Percentiles rank a stretch among this genome's conserved stretches.
Conservation (phyloP, 257 asterid species). For the Voacanga thouarsii region DNA sequence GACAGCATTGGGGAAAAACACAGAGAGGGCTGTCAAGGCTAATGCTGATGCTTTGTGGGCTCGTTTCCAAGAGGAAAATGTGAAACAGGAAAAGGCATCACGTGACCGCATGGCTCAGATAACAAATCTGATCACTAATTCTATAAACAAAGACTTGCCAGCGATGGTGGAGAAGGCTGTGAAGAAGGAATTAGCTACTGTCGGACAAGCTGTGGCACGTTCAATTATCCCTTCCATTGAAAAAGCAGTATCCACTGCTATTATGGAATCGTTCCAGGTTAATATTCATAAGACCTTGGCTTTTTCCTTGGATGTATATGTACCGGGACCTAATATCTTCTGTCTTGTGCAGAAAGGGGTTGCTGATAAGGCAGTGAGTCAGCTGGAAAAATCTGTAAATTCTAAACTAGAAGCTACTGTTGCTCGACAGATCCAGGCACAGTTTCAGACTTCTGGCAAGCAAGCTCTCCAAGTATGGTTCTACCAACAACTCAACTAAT, state of each 20-base stretch:
- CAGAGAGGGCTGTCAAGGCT: conserved; percentile 77
- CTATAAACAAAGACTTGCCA: conserved; percentile 81
- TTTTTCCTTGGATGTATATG: conserved; percentile 3
- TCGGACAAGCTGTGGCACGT: conserved; percentile 80
- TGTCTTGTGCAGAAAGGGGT: conserved; percentile 83
- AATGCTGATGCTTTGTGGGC: conserved; percentile 88
- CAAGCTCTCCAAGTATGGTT: conserved; percentile 71
- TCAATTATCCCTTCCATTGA: conserved; percentile 65
- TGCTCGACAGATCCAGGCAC: conserved; percentile 81
- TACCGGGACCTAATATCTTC: conserved; percentile 25
- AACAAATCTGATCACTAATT: conserved; percentile 49
- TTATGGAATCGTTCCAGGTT: conserved; percentile 86
- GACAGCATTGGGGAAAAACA: conserved; percentile 66
- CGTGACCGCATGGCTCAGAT: conserved; percentile 68
- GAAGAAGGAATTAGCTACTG: conserved; percentile 67
- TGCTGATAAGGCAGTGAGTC: conserved; percentile 86
- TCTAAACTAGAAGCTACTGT: conserved; percentile 82
- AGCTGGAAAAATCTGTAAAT: conserved; percentile 78
- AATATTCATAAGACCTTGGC: conserved; percentile 15
- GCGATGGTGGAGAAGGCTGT: conserved; percentile 68
- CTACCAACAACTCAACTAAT: neutral
- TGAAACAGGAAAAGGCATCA: conserved; percentile 75
- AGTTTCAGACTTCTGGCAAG: conserved; percentile 93
- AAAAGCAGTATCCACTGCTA: conserved; percentile 64
- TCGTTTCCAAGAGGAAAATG: conserved; percentile 80